Conservation (phyloP, 2,329 filamentous ascomycete genomes). For the Fusarium sp. region DNA sequence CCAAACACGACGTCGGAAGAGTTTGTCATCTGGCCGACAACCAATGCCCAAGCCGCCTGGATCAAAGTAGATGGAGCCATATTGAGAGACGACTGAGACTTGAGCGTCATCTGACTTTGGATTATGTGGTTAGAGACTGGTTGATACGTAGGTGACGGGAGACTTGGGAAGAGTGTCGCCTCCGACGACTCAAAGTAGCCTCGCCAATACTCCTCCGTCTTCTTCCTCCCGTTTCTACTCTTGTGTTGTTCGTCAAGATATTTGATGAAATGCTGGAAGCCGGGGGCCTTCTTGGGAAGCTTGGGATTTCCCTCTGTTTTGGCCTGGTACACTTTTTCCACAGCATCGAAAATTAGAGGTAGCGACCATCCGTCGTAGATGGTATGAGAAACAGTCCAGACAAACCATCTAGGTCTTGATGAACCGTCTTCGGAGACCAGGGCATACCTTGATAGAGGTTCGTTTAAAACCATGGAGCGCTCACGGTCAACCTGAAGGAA, state of each 20-base stretch:
- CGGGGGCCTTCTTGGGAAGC: neutral
- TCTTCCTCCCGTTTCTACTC: neutral
- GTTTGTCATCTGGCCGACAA: constrained; percentile 62
- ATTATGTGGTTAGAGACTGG: neutral
- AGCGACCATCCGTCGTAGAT: constrained; percentile 51
- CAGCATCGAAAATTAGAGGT: neutral
- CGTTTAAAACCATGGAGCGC: constrained; percentile 21
- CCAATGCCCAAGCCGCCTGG: constrained; percentile 64
- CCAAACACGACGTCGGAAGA: constrained; percentile 60
- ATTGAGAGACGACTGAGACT: neutral
- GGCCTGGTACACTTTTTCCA: neutral
- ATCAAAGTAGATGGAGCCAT: constrained; percentile 26
- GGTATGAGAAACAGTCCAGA: constrained; percentile 49
- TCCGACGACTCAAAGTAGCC: neutral
- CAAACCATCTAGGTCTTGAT: constrained; percentile 18
- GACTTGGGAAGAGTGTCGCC: neutral
- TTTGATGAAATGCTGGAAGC: constrained; percentile 24
- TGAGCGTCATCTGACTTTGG: neutral
- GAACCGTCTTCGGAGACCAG: neutral
- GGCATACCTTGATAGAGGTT: constrained; percentile 16
- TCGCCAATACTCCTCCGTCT: constrained; percentile 21
- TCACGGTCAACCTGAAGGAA: constrained; percentile 16
- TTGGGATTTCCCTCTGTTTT: neutral
- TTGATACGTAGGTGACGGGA: neutral
- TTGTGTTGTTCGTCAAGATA: constrained; percentile 4